Percentiles rank a stretch among this genome's conserved stretches.
phyloP scores from a whole-genome alignment of 169 alveolate species.

The Prorocentrum cordatum region DNA sequence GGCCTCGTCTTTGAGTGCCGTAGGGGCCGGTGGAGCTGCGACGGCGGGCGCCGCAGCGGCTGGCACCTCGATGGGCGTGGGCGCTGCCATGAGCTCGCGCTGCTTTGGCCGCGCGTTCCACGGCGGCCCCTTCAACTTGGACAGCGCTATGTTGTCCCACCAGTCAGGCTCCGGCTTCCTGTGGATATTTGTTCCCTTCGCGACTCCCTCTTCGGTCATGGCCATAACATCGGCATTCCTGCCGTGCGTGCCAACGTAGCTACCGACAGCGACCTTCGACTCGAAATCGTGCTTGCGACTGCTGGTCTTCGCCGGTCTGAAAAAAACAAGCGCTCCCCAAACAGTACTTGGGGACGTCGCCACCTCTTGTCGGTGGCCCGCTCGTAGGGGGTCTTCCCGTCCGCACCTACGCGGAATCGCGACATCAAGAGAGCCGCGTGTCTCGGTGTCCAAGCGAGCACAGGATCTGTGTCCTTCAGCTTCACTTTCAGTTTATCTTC shows the following conservation, averaged over 20 bases:
- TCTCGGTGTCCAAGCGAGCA: not conserved
- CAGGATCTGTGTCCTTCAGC: not conserved
- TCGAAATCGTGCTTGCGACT: not conserved
- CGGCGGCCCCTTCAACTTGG: not conserved
- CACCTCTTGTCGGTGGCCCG: not conserved
- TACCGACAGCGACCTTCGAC: not conserved
- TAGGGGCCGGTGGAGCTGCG: no score
- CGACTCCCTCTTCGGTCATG: slow-evolving; percentile 8
- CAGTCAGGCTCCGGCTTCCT: not conserved
- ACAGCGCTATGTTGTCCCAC: not conserved
- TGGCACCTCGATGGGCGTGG: not conserved
- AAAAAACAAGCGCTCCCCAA: not conserved
- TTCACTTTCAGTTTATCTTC: not conserved
- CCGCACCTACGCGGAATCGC: not conserved
- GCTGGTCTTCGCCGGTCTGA: not conserved
- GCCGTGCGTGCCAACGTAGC: slow-evolving; percentile 19
- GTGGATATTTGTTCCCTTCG: slow-evolving; percentile 7
- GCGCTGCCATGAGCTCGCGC: no score
- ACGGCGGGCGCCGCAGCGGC: not conserved
- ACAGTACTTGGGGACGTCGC: not conserved
- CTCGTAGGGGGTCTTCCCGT: not conserved
- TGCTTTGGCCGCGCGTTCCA: not conserved
- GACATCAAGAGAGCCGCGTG: not conserved
- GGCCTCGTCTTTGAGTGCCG: no score
- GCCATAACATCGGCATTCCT: slow-evolving; percentile 1